phyloP scores from a whole-genome alignment of 768 basidiomycete genomes.

The Suillus brevipes region DNA sequence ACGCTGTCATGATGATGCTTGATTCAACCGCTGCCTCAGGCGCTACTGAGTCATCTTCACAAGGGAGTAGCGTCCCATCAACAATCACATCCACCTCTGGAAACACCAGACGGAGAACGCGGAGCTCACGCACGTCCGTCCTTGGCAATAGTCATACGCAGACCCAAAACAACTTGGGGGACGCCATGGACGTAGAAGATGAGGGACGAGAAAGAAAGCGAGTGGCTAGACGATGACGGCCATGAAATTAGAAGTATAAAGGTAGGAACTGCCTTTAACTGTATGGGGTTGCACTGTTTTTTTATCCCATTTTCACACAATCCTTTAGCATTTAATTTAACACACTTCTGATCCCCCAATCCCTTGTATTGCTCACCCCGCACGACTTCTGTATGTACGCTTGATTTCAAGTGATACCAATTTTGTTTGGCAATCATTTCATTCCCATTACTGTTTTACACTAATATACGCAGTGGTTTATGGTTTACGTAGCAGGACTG shows the following conservation, averaged over 20 bases:
- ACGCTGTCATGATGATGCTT: conserved; percentile 78
- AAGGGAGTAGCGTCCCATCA: conserved; percentile 32
- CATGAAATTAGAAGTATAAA: background rate
- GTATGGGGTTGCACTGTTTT: conserved; percentile 11
- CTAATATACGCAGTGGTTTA: conserved; percentile 6
- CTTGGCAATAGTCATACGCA: conserved; percentile 40
- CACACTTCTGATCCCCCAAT: background rate
- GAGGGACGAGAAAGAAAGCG: conserved; percentile 76
- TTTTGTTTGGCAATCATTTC: conserved; percentile 2
- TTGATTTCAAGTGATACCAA: conserved; percentile 9
- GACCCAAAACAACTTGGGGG: conserved; percentile 38
- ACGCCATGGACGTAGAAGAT: conserved; percentile 77
- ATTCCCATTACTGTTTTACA: conserved; percentile 4
- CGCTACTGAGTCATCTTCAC: conserved; percentile 36
- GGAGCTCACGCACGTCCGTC: conserved; percentile 43
- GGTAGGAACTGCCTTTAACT: conserved; percentile 1
- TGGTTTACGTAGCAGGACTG: background rate
- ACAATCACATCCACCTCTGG: conserved; percentile 25
- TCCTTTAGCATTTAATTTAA: conserved; percentile 5
- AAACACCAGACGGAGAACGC: conserved; percentile 53
- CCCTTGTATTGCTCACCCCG: background rate
- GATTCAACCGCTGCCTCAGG: conserved; percentile 49
- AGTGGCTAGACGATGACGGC: conserved; percentile 56
- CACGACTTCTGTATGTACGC: conserved; percentile 5
- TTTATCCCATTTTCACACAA: background rate